These are phyloP conservation scores for Puccinia triticina DNA, from an alignment of 1,284 basidiomycete genomes.

Conservation along the genomic window DNA sequence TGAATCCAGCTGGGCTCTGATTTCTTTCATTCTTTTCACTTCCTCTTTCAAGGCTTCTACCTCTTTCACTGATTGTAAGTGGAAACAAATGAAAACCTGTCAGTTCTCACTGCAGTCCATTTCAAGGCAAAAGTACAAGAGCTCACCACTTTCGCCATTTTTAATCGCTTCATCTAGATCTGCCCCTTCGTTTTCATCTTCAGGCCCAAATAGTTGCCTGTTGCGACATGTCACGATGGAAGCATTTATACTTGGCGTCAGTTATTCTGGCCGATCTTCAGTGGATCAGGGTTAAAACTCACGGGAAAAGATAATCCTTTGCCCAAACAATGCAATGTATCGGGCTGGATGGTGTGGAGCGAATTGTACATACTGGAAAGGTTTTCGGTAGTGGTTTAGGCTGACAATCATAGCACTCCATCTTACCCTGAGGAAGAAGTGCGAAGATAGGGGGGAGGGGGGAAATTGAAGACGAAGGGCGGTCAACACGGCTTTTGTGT, in stretches of 20 bases:
- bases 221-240: background rate
- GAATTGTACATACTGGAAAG: conserved; percentile 97
- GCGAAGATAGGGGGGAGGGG: background rate
- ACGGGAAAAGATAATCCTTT: conserved; percentile 96
- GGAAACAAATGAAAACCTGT: background rate
- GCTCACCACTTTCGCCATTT: conserved; percentile 80
- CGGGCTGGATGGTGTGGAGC: conserved; percentile 93
- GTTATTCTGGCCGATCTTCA: background rate
- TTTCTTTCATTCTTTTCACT: conserved; percentile 79
- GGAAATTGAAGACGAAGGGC: background rate
- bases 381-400: conserved; percentile 88
- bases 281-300: conserved; percentile 58
- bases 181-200: conserved; percentile 75
- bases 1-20: conserved; percentile 66
- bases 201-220: conserved; percentile 86
- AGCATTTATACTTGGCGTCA: conserved; percentile 18
- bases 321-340: conserved; percentile 99
- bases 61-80: conserved; percentile 71
- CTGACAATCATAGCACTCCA: conserved; percentile 90
- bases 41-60: conserved; percentile 87
- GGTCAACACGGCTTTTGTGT: background rate
- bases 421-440: conserved; percentile 67
- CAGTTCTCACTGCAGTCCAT: background rate
- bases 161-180: conserved; percentile 84
- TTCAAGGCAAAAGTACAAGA: background rate